A percentile compares a stretch with the other conserved stretches of the same genome.
These are phyloP conservation scores for Polytrichum formosum DNA, from an alignment of 225 moss, liverwort and hornwort species.

Conservation along the genomic window DNA sequence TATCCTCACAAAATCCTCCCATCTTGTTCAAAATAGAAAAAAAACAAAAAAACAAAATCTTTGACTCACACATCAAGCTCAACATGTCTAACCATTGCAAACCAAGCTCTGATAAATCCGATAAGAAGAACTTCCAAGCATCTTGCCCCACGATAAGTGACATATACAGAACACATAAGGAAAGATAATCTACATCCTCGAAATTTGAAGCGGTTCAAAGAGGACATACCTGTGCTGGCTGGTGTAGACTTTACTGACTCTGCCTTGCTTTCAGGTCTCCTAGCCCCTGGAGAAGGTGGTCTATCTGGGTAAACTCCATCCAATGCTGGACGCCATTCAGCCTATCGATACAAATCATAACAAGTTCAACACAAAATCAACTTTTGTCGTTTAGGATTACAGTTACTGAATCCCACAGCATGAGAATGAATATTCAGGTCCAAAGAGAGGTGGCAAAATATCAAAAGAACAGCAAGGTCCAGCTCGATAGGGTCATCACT, in stretches of 20 bases:
- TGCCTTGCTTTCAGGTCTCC: slow-evolving; percentile 53
- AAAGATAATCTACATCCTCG: no score
- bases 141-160: neutral
- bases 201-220: no score
- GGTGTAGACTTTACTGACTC: slow-evolving; percentile 32
- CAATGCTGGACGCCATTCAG: slow-evolving; percentile 74
- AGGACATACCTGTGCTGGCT: slow-evolving; percentile 28
- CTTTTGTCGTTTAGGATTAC: neutral
- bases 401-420: neutral
- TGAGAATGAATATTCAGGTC: neutral
- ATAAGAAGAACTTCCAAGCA: neutral
- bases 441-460: neutral
- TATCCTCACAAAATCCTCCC: no score
- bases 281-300: slow-evolving; percentile 61
- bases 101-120: no score
- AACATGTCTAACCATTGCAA: no score
- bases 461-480: neutral
- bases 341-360: slow-evolving; percentile 30
- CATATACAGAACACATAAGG: neutral
- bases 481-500: slow-evolving; percentile 29
- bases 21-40: no score
- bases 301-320: slow-evolving; percentile 65
- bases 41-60: no score
- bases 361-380: slow-evolving; percentile 6
- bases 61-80: no score